Evolutionary conservation across 257 asterid species (phyloP), one percentile per base, ranked within the genome.

Genomic region (Gentiana macrophylla): DNA sequence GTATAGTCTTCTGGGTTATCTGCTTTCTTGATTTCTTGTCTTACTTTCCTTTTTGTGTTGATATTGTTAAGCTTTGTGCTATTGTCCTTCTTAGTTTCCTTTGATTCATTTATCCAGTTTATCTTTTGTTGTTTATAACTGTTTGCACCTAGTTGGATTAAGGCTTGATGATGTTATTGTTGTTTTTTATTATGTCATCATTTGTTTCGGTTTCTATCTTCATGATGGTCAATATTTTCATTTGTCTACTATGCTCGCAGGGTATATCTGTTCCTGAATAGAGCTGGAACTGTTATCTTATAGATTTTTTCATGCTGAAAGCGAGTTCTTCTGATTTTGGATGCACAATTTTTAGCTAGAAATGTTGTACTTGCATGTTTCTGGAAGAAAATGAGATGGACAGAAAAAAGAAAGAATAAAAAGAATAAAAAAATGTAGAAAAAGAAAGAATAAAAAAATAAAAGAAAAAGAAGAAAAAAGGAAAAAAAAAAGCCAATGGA

Each of bases 231-330:
- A 70, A 52, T 49, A 13, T 65, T 72, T 45, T 24, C 1, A 56
- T 69, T 61, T 73, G 59, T 70, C 64, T 70, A 58, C 79, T 81
- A 64, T 80, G 81, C 78, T 89, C 90, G 86, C 94, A 79, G 86
- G 94, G 75, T 72, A 71, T 37, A 72, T 84, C 80, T 72, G 69
- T 67, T 68, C 78, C 74, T 80, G 82, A 70, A 70, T 77, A 79
- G 77, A 76, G 80, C 80, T 72, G 84, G 88, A 24, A 24, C 24
- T 24, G 24, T 24, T 24, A 24, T 24, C 24, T 24, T 24, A 24
- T 24, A 24, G 24, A 24, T 24, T 24, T 24, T 24, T 24, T 24
- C 24, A 24, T 24, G 24, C 24, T 24, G 24, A 24, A 24, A 24
- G 24, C 24, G 59, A 74, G 68, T 24, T 24, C 24, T 24, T 72